Base-by-base conservation (phyloP, 768 basidiomycete species). In the Lepiota subincarnata region DNA sequence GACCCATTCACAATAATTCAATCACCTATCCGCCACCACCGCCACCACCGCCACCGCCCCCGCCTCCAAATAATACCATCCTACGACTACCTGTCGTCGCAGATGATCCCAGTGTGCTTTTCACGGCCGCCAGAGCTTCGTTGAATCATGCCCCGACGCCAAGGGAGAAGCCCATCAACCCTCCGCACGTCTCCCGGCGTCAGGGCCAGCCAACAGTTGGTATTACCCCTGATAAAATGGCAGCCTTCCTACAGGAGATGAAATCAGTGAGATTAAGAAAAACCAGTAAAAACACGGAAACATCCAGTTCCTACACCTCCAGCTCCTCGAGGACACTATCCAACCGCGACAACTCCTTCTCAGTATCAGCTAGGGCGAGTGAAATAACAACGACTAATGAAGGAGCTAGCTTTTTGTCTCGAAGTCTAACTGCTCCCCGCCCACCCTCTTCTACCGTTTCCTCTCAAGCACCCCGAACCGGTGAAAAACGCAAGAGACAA, bases 141-240 rank as follows among this genome's bases (percentile, higher is more conserved):
- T 73, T 91, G 18, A 85, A 83, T 47, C 80, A 75, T 22, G 75
- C 77, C 4, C 74, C 70, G 1, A 62, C 70, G 1, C 87, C 87
- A 0, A 70, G 77, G 14, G 87, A 89, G 64, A 81, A 81, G 0
- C 84, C 87, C 0, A 89, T 89, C 50, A 87, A 86, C 59, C 69
- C 74, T 14, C 62, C 64, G 5, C 62, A 67, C 4, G 59, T 68
- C 12, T 57, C 62, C 1, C 74, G 72, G 35, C 79, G 80, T 48
- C 66, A 77, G 12, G 85, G 84, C 6, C 78, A 80, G 53, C 84
- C 89, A 0, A 82, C 86, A 0, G 73, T 90, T 10, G 86, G 85
- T n/a, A 74, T 92, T 8, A 78, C 87, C 0, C 77, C 84, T 1
- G 89, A 91, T 56, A 87, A 91, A 65, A 89, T 92, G 86, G 86